A percentile compares a stretch with the other conserved stretches of the same genome.
Conservation (phyloP, 1,284 basidiomycete species). For the Sanghuangporus sanghuang region DNA sequence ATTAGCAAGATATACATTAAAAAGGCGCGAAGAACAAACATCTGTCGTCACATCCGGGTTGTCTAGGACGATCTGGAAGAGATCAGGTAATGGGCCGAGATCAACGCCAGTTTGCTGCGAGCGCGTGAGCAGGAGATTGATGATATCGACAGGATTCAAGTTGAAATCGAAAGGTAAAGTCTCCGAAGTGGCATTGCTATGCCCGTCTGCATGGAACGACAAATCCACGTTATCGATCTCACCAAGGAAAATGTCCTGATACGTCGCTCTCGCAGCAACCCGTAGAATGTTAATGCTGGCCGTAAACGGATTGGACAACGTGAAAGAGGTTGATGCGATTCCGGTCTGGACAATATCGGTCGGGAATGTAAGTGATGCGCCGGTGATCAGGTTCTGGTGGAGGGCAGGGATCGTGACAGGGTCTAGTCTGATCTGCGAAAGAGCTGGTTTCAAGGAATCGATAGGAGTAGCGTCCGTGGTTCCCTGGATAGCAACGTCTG, state of each 20-base stretch:
- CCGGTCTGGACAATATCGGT: constrained; percentile 54
- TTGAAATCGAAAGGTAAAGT: constrained; percentile 62
- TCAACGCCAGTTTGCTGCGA: constrained; percentile 53
- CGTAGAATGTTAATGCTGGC: constrained; percentile 65
- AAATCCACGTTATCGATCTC: constrained; percentile 51
- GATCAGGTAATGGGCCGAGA: constrained; percentile 56
- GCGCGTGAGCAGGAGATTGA: constrained; percentile 50
- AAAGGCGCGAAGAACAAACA: constrained; percentile 27
- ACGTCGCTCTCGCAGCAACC: constrained; percentile 54
- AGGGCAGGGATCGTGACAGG: constrained; percentile 66
- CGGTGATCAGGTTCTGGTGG: constrained; percentile 57
- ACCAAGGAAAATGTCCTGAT: constrained; percentile 48
- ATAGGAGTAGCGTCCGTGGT: constrained; percentile 57
- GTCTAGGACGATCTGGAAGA: constrained; percentile 54
- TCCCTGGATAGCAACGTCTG: constrained; percentile 56
- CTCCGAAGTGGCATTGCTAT: constrained; percentile 56
- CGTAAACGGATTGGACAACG: constrained; percentile 69
- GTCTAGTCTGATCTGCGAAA: constrained; percentile 57
- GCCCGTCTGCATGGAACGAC: constrained; percentile 56
- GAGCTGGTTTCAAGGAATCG: constrained; percentile 57
- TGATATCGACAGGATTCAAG: constrained; percentile 56
- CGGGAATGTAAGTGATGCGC: constrained; percentile 52
- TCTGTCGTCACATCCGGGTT: constrained; percentile 48
- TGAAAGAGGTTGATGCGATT: constrained; percentile 50
- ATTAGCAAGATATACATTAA: background rate